These are phyloP conservation scores for Vigna unguiculata DNA, from an alignment of 306 rosid genomes.

Conservation along the genomic window DNA sequence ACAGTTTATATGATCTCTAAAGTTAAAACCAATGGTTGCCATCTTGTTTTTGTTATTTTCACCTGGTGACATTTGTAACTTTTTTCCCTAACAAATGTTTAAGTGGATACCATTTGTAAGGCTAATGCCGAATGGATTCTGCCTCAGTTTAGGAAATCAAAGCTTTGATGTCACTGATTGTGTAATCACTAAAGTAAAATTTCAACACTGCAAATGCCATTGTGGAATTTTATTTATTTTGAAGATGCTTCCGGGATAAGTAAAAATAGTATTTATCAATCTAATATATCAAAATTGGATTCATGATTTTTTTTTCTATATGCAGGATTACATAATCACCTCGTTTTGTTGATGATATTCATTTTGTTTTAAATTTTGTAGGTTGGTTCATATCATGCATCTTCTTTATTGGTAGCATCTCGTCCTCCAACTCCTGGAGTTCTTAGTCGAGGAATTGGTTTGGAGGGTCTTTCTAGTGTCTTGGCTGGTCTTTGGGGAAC, in stretches of 20 bases:
- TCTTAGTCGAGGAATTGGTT: conserved; percentile 94
- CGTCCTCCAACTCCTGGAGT: conserved; percentile 98
- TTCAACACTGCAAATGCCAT: not conserved
- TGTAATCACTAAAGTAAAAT: conserved; percentile 14
- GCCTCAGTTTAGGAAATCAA: conserved; percentile 14
- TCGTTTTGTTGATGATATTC: conserved; percentile 41
- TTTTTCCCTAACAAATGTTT: not conserved
- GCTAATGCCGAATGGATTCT: conserved; percentile 14
- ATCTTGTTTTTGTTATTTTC: conserved; percentile 11
- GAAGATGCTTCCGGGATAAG: conserved; percentile 8
- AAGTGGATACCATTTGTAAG: conserved; percentile 1
- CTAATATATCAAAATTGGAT: conserved; percentile 14
- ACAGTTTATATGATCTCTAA: conserved; percentile 22
- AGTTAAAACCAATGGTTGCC: conserved; percentile 13
- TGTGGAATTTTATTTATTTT: conserved; percentile 9
- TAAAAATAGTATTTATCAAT: conserved; percentile 2
- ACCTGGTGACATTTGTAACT: not conserved
- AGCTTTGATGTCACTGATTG: not conserved
- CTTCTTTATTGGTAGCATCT: conserved; percentile 96
- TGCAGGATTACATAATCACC: conserved; percentile 29
- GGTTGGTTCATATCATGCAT: conserved; percentile 98
- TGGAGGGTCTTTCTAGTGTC: conserved; percentile 92
- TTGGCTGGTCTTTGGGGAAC: conserved; percentile 99
- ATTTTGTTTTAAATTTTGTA: conserved; percentile 56
- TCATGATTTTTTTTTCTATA: not conserved